A percentile compares a stretch with the other conserved stretches of the same genome.
Conservation (phyloP, 805 yeast genomes). For the Candida sanyiensis region DNA sequence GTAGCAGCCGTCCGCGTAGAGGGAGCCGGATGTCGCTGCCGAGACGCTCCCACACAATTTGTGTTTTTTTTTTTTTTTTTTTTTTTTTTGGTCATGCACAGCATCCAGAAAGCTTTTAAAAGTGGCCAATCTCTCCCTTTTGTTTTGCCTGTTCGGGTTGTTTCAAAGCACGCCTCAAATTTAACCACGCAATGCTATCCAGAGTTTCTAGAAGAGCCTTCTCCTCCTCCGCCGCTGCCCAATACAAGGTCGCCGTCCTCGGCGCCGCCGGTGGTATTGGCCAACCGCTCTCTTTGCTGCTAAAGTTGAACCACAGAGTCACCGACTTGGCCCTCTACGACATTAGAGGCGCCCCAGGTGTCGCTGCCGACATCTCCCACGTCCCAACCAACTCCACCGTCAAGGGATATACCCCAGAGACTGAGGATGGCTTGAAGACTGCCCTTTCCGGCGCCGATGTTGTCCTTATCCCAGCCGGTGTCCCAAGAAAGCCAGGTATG, state of each 20-base stretch:
- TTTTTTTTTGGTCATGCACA: conserved; percentile 1
- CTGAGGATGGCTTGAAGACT: conserved; percentile 57
- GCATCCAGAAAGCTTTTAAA: not conserved
- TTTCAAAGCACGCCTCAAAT: not conserved
- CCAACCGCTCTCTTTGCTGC: conserved; percentile 74
- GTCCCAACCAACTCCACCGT: conserved; percentile 89
- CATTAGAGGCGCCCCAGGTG: conserved; percentile 91
- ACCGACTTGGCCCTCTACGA: conserved; percentile 84
- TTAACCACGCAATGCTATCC: conserved; percentile 1
- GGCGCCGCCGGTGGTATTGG: conserved; percentile 83
- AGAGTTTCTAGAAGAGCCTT: conserved; percentile 5
- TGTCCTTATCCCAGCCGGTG: conserved; percentile 86
- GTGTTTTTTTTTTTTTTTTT: no score
- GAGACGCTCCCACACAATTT: conserved; percentile 2
- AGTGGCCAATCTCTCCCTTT: not conserved
- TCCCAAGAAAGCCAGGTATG: conserved; percentile 88
- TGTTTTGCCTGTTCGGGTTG: not conserved
- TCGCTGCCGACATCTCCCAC: conserved; percentile 93
- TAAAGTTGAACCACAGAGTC: conserved; percentile 85
- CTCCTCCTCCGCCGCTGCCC: conserved; percentile 7
- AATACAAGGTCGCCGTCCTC: conserved; percentile 4
- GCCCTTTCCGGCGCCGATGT: conserved; percentile 80
- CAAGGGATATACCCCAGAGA: conserved; percentile 81
- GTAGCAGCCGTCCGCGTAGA: no score
- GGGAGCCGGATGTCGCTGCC: conserved; percentile 1